These are phyloP conservation scores for Astragalus glycyphyllos DNA, from an alignment of 306 rosid genomes.

Conservation along the genomic window DNA sequence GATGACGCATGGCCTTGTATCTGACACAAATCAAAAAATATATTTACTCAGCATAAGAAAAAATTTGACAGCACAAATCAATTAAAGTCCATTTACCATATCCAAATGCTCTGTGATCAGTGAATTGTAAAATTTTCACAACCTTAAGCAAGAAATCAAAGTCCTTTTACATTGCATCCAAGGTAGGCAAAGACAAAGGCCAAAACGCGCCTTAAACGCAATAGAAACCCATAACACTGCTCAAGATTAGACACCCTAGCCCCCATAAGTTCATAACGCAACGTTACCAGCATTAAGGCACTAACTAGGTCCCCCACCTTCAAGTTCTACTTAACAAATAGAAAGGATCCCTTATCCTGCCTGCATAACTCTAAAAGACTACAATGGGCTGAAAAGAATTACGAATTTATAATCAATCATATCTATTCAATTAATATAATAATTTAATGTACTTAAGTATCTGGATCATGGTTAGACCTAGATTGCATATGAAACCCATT, in stretches of 20 bases:
- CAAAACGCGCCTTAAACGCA: conserved; percentile 4
- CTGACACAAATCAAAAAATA: conserved; percentile 54
- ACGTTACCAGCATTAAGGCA: background rate
- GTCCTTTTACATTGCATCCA: conserved; percentile 3
- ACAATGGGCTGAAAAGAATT: background rate
- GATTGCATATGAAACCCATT: conserved; percentile 3
- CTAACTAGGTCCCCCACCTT: background rate
- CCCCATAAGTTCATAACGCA: background rate
- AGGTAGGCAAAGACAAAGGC: conserved; percentile 22
- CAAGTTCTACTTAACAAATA: conserved; percentile 5
- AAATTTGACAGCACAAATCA: too few species aligned
- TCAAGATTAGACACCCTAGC: conserved; percentile 7
- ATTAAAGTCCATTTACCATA: conserved; percentile 24
- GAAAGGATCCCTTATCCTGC: conserved; percentile 1
- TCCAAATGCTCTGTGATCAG: conserved; percentile 11
- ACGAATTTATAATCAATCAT: background rate
- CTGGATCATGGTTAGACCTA: conserved; percentile 7
- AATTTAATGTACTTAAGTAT: conserved; percentile 1
- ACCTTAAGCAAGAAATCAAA: conserved; percentile 16
- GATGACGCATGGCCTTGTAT: conserved; percentile 79
- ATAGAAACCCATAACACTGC: conserved; percentile 4
- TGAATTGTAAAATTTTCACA: conserved; percentile 28
- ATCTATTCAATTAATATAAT: conserved; percentile 11
- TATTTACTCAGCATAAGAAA: too few species aligned
- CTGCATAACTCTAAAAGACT: conserved; percentile 5